A percentile compares a stretch with the other conserved stretches of the same genome.
Evolutionary conservation across 139 green algal genomes (phyloP).

Genomic region (Closterium sp.): DNA sequence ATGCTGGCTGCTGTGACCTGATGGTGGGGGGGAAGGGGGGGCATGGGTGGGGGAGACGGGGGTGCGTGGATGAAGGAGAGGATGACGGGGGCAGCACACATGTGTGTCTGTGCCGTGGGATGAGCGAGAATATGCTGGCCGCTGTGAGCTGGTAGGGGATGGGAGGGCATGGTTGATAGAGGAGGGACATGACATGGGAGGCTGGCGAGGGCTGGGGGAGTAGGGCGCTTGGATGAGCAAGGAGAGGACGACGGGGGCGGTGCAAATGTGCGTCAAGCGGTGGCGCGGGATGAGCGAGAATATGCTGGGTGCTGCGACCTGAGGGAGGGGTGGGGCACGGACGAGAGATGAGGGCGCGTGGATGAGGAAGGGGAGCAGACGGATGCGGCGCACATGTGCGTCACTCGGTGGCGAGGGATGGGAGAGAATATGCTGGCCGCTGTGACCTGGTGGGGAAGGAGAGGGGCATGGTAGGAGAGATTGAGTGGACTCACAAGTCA

Average conservation of each 20-base stretch:
- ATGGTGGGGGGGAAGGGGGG: too few species aligned
- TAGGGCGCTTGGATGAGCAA: constrained; percentile 2
- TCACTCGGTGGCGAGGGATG: constrained; percentile 13
- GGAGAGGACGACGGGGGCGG: constrained; percentile 25
- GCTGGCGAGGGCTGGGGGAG: background rate
- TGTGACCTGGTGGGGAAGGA: constrained; percentile 2
- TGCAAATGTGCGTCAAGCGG: constrained; percentile 24
- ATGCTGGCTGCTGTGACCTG: constrained; percentile 17
- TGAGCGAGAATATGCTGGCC: constrained; percentile 2
- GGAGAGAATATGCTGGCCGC: constrained; percentile 11
- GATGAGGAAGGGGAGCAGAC: constrained; percentile 22
- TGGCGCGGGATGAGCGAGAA: constrained; percentile 13
- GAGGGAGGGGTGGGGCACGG: background rate
- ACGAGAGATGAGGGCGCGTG: background rate
- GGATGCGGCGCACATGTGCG: constrained; percentile 23
- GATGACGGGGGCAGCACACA: constrained; percentile 27
- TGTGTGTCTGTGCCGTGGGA: constrained; percentile 2
- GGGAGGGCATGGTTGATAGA: too few species aligned
- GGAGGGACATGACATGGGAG: too few species aligned
- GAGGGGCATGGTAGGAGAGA: too few species aligned
- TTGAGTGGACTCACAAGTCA: too few species aligned
- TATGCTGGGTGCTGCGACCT: constrained; percentile 12
- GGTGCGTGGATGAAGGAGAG: background rate
- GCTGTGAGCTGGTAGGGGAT: background rate
- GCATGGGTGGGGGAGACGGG: too few species aligned